Evolutionary conservation across 805 yeast species (phyloP).

Genomic region (Metschnikowia hibisci): DNA sequence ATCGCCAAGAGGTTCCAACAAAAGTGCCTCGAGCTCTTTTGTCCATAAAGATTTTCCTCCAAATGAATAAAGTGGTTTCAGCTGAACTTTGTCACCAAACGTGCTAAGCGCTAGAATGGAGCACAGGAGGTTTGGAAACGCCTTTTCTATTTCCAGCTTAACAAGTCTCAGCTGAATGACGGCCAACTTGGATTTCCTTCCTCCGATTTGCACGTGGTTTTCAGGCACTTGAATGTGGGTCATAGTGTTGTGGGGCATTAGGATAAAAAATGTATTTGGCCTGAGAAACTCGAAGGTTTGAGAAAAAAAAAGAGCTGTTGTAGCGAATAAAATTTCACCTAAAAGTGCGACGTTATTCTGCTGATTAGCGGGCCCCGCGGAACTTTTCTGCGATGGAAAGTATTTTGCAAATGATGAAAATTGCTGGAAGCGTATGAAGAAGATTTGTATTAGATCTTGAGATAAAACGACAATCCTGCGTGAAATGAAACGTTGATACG

Average conservation of each 20-base stretch:
- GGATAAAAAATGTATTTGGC: constrained; percentile 5
- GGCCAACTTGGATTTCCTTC: constrained; percentile 84
- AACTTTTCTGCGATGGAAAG: too few species aligned
- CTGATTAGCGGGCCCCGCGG: constrained; percentile 1
- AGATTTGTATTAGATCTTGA: too few species aligned
- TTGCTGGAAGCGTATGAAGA: too few species aligned
- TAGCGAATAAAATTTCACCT: constrained; percentile 3
- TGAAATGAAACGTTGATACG: too few species aligned
- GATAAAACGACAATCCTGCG: too few species aligned
- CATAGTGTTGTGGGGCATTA: constrained; percentile 21
- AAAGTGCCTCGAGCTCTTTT: constrained; percentile 79
- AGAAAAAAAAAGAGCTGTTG: constrained; percentile 4
- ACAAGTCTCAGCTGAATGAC: constrained; percentile 81
- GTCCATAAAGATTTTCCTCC: constrained; percentile 98
- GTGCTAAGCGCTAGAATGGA: constrained; percentile 79
- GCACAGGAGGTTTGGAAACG: constrained; percentile 64
- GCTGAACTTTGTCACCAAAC: constrained; percentile 84
- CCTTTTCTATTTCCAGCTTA: constrained; percentile 51
- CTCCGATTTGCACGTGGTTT: constrained; percentile 61
- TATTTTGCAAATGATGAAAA: too few species aligned
- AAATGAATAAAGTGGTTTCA: constrained; percentile 83
- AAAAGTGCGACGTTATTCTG: constrained; percentile 2
- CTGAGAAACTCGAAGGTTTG: constrained; percentile 6
- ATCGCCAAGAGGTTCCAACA: constrained; percentile 58
- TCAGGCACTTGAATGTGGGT: constrained; percentile 23